phyloP scores from a whole-genome alignment of 108 stramenopile genomes.

The Cyclostephanos invisitatus region DNA sequence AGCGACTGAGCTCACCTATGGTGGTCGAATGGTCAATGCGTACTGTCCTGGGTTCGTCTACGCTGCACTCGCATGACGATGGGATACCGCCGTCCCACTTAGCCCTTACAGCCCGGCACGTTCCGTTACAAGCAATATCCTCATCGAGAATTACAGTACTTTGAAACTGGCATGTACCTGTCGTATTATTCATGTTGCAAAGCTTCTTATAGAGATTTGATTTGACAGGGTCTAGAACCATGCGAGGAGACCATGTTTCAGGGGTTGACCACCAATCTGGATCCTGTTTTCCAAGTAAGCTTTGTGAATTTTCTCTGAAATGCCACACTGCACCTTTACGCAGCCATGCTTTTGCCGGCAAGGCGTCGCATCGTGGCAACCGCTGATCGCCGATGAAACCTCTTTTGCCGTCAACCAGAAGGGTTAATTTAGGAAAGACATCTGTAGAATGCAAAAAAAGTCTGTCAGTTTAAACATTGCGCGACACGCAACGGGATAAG shows the following conservation, averaged over 20 bases:
- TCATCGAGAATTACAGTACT: constrained; percentile 35
- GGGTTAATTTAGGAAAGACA: constrained; percentile 25
- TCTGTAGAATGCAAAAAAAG: constrained; percentile 8
- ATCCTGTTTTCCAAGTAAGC: constrained; percentile 25
- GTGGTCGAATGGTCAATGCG: constrained; percentile 37
- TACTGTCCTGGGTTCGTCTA: constrained; percentile 33
- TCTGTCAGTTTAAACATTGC: not conserved
- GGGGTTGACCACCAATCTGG: constrained; percentile 21
- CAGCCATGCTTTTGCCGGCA: constrained; percentile 24
- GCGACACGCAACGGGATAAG: too few species aligned
- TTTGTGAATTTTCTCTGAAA: constrained; percentile 27
- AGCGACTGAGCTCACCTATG: not conserved
- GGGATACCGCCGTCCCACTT: constrained; percentile 14
- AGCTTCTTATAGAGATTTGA: constrained; percentile 33
- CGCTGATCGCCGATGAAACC: constrained; percentile 29
- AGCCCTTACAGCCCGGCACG: constrained; percentile 13
- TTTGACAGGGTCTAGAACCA: constrained; percentile 16
- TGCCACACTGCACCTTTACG: constrained; percentile 32
- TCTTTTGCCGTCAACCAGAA: constrained; percentile 15
- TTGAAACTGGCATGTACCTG: constrained; percentile 13
- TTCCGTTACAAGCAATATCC: constrained; percentile 26
- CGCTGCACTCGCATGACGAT: constrained; percentile 31
- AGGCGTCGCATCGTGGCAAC: constrained; percentile 9
- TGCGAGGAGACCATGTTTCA: constrained; percentile 16
- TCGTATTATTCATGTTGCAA: constrained; percentile 21